Base-by-base conservation (phyloP, 345 rosid species). In the Excoecaria agallocha region DNA sequence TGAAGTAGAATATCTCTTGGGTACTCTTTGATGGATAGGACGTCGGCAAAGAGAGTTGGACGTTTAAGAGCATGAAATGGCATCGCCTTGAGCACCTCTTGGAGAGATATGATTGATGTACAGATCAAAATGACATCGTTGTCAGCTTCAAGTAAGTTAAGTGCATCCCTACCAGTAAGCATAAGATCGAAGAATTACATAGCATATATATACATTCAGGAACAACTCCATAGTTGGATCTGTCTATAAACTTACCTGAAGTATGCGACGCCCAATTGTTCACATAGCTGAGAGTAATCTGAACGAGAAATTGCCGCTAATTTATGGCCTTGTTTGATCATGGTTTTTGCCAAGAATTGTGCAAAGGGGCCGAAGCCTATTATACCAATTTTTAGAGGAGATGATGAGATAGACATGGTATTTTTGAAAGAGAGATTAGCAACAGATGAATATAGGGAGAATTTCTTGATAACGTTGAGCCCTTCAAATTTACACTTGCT, bases 121-220 rank as follows among this genome's bases (percentile, higher is more conserved):
- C 69, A 69, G 8, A 75, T 48, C 58, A 68, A 12, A 25, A 69
- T 20, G 30, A 59, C 69, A 22, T 48, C 59, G 59, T 80, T 82
- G n/a, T 78, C 84, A 3, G 82, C 83, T 75, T 83, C 85, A 25
- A 84, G 38, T 54, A 89, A 80, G 55, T 57, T 71, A 43, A 71
- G 17, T 0, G 20, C 11, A n/a, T 85, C 85, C 45, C 92, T 88
- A 70, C 19, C 50, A 41, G n/a, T 17, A 30, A 30, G 52, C 22
- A 52, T 13, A 49, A 76, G 49, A n/a, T n/a, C n/a, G n/a, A 6
- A 17, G 46, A 48, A 71, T 4, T 8, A 22, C 7, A 1, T 11
- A 70, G n/a, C 8, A 43, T 8, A 30, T 12, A 69, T 56, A 43
- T n/a, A n/a, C n/a, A n/a, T 20, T 30, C 17, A 7, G 10, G 7